Percentiles rank a stretch among this genome's conserved stretches.
These are phyloP conservation scores for Calcarisporium arbuscula DNA, from an alignment of 2,329 filamentous ascomycete species.

Conservation along the genomic window DNA sequence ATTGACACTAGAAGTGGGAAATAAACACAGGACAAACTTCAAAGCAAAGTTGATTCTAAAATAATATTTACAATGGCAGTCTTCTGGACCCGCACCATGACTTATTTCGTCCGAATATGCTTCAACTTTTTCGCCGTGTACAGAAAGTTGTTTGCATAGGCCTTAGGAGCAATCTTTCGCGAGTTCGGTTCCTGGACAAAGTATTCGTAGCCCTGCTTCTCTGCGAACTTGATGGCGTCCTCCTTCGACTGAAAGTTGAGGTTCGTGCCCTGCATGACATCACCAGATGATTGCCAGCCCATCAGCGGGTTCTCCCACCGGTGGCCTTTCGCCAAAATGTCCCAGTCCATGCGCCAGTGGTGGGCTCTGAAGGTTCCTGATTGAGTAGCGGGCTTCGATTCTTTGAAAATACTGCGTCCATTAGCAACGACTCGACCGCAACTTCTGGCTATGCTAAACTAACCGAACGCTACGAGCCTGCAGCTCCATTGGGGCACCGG, in stretches of 20 bases:
- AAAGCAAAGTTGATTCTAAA: too few relatives aligned
- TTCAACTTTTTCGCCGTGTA: constrained; percentile 84
- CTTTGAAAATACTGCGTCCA: constrained; percentile 73
- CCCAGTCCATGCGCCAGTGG: constrained; percentile 98
- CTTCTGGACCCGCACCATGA: too few relatives aligned
- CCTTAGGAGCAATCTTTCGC: constrained; percentile 81
- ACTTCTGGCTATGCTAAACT: constrained; percentile 16
- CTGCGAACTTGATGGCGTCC: constrained; percentile 88
- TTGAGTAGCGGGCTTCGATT: constrained; percentile 90
- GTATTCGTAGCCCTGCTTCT: constrained; percentile 99
- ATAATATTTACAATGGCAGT: too few relatives aligned
- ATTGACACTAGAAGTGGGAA: too few relatives aligned
- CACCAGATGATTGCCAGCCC: constrained; percentile 95
- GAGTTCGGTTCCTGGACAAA: constrained; percentile 96
- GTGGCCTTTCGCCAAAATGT: constrained; percentile 84
- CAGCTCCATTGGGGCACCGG: constrained; percentile 87
- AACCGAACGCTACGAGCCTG: constrained; percentile 93
- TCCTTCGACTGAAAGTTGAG: constrained; percentile 89
- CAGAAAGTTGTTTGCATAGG: constrained; percentile 94
- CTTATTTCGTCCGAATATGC: constrained; percentile 73
- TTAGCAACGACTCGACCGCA: background rate
- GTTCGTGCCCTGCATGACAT: constrained; percentile 91
- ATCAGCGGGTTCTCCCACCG: constrained; percentile 98
- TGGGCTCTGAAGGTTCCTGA: constrained; percentile 80
- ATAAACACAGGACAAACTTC: too few relatives aligned